Evolutionary conservation across 495 filamentous ascomycete species (phyloP).

Genomic region (Daldinia grandis): DNA sequence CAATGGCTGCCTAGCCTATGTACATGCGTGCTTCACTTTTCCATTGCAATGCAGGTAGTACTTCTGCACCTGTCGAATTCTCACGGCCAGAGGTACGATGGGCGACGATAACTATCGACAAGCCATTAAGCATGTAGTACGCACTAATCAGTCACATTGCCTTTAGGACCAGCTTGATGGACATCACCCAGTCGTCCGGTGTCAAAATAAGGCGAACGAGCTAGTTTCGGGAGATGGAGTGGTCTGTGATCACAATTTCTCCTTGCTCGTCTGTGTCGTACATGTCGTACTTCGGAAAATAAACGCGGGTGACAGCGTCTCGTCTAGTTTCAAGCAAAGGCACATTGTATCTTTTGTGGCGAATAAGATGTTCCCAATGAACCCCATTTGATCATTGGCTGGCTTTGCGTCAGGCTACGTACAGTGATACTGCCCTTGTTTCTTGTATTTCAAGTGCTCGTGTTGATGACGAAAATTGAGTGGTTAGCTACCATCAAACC

Average conservation of each 20-base stretch:
- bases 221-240: slow-evolving; percentile 8
- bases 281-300: slow-evolving; percentile 31
- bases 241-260: slow-evolving; percentile 3
- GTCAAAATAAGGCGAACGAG: slow-evolving; percentile 22
- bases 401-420: background rate
- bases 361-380: slow-evolving; percentile 1
- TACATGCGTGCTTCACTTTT: slow-evolving; percentile 8
- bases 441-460: background rate
- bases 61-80: slow-evolving; percentile 25
- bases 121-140: background rate
- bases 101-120: slow-evolving; percentile 2
- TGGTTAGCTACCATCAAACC: background rate
- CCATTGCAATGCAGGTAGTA: slow-evolving; percentile 22
- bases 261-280: slow-evolving; percentile 9
- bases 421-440: background rate
- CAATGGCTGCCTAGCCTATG: slow-evolving; percentile 3
- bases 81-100: background rate
- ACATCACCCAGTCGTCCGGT: slow-evolving; percentile 14
- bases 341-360: slow-evolving; percentile 8
- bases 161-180: background rate
- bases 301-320: slow-evolving; percentile 29
- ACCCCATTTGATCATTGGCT: slow-evolving; percentile 10
- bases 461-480: background rate
- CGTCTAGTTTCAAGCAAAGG: slow-evolving; percentile 22
- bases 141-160: slow-evolving; percentile 1